phyloP scores from a whole-genome alignment of 192 early-diverging fungal species.

The Endogone sp. region DNA sequence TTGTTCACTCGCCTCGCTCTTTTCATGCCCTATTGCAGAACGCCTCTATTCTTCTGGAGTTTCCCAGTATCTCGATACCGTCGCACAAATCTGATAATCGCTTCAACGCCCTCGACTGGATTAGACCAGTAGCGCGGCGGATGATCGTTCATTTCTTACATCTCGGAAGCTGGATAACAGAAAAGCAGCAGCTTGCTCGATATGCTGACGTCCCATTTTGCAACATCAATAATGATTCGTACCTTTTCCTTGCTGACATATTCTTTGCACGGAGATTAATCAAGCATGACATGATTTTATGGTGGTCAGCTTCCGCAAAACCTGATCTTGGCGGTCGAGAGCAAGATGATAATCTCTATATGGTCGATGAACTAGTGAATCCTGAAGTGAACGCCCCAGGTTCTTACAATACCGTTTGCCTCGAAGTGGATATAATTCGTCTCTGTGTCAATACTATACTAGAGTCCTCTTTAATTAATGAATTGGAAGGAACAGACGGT shows the following conservation, averaged over 20 bases:
- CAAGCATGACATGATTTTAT: conserved; percentile 78
- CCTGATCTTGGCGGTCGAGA: conserved; percentile 89
- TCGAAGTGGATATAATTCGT: conserved; percentile 78
- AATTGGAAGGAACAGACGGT: conserved; percentile 60
- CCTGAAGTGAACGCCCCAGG: conserved; percentile 77
- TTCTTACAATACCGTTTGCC: conserved; percentile 73
- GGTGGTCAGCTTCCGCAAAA: conserved; percentile 79
- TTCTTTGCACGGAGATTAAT: conserved; percentile 78
- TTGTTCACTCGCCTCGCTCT: conserved; percentile 60
- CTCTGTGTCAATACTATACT: conserved; percentile 83
- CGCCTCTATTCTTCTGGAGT: conserved; percentile 51
- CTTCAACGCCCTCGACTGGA: conserved; percentile 87
- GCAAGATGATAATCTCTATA: conserved; percentile 67
- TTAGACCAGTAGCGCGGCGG: conserved; percentile 56
- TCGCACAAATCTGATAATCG: conserved; percentile 63
- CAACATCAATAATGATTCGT: conserved; percentile 82
- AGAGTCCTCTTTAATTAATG: conserved; percentile 71
- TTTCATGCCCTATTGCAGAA: conserved; percentile 30
- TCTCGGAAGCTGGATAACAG: conserved; percentile 68
- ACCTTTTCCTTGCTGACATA: conserved; percentile 80
- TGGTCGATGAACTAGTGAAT: conserved; percentile 47
- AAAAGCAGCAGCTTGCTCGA: conserved; percentile 68
- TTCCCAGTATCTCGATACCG: conserved; percentile 70
- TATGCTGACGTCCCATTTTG: conserved; percentile 88
- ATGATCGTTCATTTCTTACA: conserved; percentile 78